Base-by-base conservation (phyloP, 1,284 basidiomycete genomes). In the Microbotryomycetes sp. region DNA sequence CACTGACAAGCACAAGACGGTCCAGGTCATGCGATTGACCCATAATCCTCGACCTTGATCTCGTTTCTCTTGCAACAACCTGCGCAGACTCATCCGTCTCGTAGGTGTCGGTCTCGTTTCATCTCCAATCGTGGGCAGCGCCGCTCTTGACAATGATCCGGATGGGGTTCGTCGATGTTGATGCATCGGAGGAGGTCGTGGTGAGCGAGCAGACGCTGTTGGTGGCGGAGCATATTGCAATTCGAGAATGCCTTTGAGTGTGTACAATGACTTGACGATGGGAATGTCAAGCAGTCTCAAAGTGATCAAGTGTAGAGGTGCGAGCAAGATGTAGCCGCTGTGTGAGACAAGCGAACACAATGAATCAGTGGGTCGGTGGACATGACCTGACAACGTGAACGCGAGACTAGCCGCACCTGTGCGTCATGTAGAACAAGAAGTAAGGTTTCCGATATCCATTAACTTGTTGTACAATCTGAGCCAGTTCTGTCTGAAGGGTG, bases 381-480 rank as follows among this genome's bases (percentile, higher is more conserved):
- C 12, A 22, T 9, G 25, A 47, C n/a, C n/a, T n/a, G n/a, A n/a
- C n/a, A n/a, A n/a, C n/a, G n/a, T 32, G 26, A 23, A 16, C n/a
- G 26, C 30, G 32, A 49, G 26, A n/a, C 19, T 15, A 26, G 31
- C 42, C 57, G 29, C 49, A 45, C 54, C 48, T 46, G 71, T 69
- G 67, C 16, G 67, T 69, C 30, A 66, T 82, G 67, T 70, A 88
- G 86, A 90, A 87, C 65, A 89, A 76, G 67, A 90, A 84, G 78
- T 83, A 89, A 1, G 88, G 86, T 57, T 89, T 85, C 54, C 82
- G 79, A 77, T 84, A 91, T 29, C 78, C 80, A 29, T 88, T 77
- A 1, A 77, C 81, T 1, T 83, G 84, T 76, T 90, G 87, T 15
- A 89, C 83, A 77, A 88, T 86, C 85, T 88, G 71, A 22, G 63